Percentiles rank a stretch among this genome's conserved stretches.
Evolutionary conservation across 2,329 filamentous ascomycete genomes (phyloP).

Genomic region (Paecilomyces sp.): DNA sequence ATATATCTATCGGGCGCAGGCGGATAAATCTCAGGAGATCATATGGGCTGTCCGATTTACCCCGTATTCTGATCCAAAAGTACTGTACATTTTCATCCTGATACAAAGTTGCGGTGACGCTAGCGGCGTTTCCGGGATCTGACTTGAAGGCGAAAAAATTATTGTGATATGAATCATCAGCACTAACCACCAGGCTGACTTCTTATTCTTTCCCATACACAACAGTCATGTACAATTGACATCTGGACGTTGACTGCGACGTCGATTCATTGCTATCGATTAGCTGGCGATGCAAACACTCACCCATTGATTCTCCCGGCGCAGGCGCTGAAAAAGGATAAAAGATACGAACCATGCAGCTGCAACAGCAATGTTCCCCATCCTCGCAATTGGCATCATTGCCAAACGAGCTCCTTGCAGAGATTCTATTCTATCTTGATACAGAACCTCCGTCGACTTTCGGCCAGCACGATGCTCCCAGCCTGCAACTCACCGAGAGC

Average conservation of each 20-base stretch:
- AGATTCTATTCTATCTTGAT: conserved; percentile 52
- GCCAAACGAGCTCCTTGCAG: conserved; percentile 55
- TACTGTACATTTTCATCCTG: background rate
- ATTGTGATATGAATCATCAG: background rate
- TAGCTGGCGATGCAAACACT: background rate
- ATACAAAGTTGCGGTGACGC: background rate
- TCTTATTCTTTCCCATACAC: background rate
- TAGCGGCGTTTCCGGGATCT: background rate
- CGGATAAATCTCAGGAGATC: background rate
- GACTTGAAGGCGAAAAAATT: background rate
- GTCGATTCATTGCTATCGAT: background rate
- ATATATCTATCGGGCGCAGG: background rate
- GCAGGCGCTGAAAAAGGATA: background rate
- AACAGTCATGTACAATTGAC: background rate
- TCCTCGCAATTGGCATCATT: background rate
- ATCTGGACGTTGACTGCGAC: background rate
- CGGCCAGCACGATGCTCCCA: conserved; percentile 46
- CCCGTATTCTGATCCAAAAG: background rate
- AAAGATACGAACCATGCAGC: background rate
- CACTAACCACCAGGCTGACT: background rate
- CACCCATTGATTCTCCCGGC: background rate
- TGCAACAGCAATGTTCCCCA: background rate
- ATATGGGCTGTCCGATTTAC: background rate
- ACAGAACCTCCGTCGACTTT: conserved; percentile 41
- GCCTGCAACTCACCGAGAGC: conserved; percentile 34